Conservation (phyloP, 352 stramenopile genomes). For the Globisporangium ultimum region DNA sequence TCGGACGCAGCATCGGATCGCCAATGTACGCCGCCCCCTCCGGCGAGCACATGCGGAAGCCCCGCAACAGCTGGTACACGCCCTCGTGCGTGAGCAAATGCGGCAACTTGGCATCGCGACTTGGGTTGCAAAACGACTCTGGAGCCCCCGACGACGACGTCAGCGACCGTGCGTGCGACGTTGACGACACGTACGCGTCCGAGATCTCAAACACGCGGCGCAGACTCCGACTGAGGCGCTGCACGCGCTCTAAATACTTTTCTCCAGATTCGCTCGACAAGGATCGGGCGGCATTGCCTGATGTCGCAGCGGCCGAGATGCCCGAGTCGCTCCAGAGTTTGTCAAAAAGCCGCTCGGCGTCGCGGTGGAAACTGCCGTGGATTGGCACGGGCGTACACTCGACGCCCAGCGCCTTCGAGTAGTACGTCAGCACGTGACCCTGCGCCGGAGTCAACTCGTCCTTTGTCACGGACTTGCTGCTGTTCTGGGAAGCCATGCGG, state of each 20-base stretch:
- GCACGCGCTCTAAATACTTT: constrained; percentile 47
- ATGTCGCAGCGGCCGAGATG: constrained; percentile 17
- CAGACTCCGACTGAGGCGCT: constrained; percentile 66
- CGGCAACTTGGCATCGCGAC: constrained; percentile 44
- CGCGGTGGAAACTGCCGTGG: constrained; percentile 71
- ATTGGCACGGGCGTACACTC: constrained; percentile 65
- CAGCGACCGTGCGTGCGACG: constrained; percentile 51
- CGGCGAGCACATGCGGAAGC: constrained; percentile 71
- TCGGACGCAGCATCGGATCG: constrained; percentile 82
- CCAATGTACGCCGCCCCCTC: constrained; percentile 66
- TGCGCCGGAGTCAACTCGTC: constrained; percentile 58
- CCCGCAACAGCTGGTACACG: constrained; percentile 58
- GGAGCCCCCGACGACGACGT: constrained; percentile 18
- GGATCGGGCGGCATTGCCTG: constrained; percentile 3
- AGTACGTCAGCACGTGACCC: constrained; percentile 72
- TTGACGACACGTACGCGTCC: constrained; percentile 81
- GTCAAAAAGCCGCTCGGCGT: constrained; percentile 82
- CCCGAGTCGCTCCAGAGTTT: constrained; percentile 67
- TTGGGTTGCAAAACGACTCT: constrained; percentile 57
- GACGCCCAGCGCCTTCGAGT: constrained; percentile 76
- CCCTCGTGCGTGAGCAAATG: constrained; percentile 64
- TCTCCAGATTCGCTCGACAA: constrained; percentile 15
- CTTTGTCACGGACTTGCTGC: constrained; percentile 15
- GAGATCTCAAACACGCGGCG: constrained; percentile 84
- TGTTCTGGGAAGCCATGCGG: constrained; percentile 14